Evolutionary conservation across 1,139 yeast genomes (phyloP).

Genomic region (Pichia sorboxylosa): DNA sequence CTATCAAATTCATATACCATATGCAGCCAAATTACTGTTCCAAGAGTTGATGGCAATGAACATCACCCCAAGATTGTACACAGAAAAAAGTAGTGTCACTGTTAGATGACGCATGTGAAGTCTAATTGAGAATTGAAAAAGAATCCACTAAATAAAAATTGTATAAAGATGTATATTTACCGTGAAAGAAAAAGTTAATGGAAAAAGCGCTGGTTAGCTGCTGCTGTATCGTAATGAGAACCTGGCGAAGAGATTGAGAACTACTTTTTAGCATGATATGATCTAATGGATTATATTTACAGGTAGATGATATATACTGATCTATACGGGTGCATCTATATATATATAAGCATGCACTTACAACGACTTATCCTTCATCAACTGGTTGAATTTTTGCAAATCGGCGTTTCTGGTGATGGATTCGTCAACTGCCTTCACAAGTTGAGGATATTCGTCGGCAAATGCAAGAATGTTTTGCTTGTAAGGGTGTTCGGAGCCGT

Average conservation of each 20-base stretch:
- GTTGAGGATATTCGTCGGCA: conserved; percentile 65
- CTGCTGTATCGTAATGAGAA: too few relatives aligned
- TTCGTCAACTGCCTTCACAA: conserved; percentile 30
- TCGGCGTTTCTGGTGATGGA: conserved; percentile 28
- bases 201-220: too few relatives aligned
- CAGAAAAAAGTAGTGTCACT: conserved; percentile 31
- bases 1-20: conserved; percentile 93
- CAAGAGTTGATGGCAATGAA: conserved; percentile 99
- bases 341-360: too few relatives aligned
- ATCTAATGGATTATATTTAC: too few relatives aligned
- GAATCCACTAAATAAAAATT: too few relatives aligned
- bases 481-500: conserved; percentile 84
- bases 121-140: background rate
- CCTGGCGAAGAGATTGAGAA: too few relatives aligned
- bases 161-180: too few relatives aligned
- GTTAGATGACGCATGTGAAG: conserved; percentile 13
- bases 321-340: too few relatives aligned
- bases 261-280: too few relatives aligned
- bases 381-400: conserved; percentile 17
- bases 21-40: conserved; percentile 92
- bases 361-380: conserved; percentile 10
- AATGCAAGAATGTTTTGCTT: conserved; percentile 71
- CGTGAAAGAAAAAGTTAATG: too few relatives aligned
- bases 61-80: conserved; percentile 75
- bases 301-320: too few relatives aligned